These are phyloP conservation scores for Musa troglodytarum DNA, from an alignment of 176 grass and related monocot genomes.

Conservation along the genomic window DNA sequence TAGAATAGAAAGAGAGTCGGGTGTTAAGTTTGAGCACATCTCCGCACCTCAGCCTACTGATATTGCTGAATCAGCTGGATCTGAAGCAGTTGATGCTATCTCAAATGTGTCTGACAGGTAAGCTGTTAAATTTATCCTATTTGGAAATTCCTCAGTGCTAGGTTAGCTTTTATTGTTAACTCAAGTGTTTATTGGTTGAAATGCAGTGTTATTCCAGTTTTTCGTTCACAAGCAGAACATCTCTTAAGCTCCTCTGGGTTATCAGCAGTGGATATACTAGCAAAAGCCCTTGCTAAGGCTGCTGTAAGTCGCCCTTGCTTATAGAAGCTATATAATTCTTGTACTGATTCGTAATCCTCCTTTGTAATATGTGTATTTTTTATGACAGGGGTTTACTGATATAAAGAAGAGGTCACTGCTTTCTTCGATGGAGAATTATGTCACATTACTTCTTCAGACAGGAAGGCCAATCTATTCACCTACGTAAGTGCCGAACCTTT, in stretches of 20 bases:
- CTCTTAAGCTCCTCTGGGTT: constrained; percentile 60
- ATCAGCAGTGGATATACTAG: constrained; percentile 60
- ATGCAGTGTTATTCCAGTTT: constrained; percentile 94
- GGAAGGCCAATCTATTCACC: constrained; percentile 62
- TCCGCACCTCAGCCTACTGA: constrained; percentile 81
- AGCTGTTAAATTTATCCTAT: constrained; percentile 11
- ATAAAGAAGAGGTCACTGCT: constrained; percentile 96
- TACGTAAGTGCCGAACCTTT: constrained; percentile 37
- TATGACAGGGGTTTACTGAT: constrained; percentile 67
- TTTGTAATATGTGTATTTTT: constrained; percentile 7
- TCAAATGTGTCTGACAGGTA: constrained; percentile 84
- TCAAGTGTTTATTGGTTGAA: not conserved
- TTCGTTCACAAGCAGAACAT: constrained; percentile 77
- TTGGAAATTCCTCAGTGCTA: constrained; percentile 2
- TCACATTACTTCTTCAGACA: constrained; percentile 68
- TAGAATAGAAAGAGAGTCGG: constrained; percentile 79
- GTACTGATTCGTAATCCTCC: constrained; percentile 2
- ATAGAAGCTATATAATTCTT: not conserved
- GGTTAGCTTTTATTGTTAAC: not conserved
- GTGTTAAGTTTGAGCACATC: constrained; percentile 80
- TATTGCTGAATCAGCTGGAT: constrained; percentile 85
- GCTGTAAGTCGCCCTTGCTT: constrained; percentile 46
- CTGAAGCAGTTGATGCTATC: constrained; percentile 85
- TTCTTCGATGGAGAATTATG: constrained; percentile 75
- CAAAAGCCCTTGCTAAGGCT: constrained; percentile 93